Evolutionary conservation across 1,139 yeast genomes (phyloP).

Genomic region (Blastobotrys buckinghamii): DNA sequence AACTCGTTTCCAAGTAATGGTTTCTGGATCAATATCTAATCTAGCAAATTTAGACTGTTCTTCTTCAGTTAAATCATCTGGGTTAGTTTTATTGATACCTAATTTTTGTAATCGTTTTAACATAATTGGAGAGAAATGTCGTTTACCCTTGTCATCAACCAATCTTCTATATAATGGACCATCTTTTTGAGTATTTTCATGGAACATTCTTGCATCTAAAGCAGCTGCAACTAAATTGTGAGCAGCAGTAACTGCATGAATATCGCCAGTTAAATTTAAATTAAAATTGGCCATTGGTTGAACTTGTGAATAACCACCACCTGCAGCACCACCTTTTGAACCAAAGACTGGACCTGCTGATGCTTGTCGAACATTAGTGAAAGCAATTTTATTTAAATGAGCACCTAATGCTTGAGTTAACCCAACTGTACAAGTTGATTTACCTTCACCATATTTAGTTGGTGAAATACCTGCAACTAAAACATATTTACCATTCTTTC

Average conservation of each 20-base stretch:
- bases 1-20: conserved; percentile 95
- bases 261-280: conserved; percentile 97
- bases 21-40: conserved; percentile 85
- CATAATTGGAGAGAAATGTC: conserved; percentile 76
- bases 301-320: conserved; percentile 98
- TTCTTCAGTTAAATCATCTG: conserved; percentile 75
- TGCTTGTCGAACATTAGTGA: conserved; percentile 97
- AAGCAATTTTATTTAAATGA: conserved; percentile 75
- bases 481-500: conserved; percentile 79
- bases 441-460: conserved; percentile 97
- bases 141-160: conserved; percentile 77
- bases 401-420: conserved; percentile 98
- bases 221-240: conserved; percentile 96
- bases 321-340: conserved; percentile 99
- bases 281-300: conserved; percentile 99
- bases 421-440: conserved; percentile 95
- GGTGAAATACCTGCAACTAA: conserved; percentile 97
- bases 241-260: conserved; percentile 95
- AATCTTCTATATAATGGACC: conserved; percentile 80
- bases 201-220: conserved; percentile 96
- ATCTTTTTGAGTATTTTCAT: conserved; percentile 86
- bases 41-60: conserved; percentile 74
- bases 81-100: conserved; percentile 77
- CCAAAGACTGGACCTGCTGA: conserved; percentile 99
- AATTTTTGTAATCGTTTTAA: conserved; percentile 69